These are phyloP conservation scores for Penicillium sp. DNA, from an alignment of 2,329 filamentous ascomycete species.

Conservation along the genomic window DNA sequence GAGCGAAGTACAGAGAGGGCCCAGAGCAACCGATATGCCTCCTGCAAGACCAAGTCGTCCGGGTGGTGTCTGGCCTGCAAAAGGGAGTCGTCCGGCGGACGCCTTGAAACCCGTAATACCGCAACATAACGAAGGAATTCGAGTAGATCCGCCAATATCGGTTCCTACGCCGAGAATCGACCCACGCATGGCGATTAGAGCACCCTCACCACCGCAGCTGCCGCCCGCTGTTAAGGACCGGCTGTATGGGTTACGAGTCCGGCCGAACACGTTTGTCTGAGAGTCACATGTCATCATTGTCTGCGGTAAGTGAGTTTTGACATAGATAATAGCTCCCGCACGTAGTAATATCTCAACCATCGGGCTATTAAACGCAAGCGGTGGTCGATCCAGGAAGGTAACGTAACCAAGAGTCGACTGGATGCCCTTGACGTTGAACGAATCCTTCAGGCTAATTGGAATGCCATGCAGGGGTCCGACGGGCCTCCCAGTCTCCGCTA, in stretches of 20 bases:
- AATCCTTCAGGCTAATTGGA: constrained; percentile 59
- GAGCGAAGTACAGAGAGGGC: constrained; percentile 25
- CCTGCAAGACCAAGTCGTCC: constrained; percentile 22
- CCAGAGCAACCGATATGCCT: constrained; percentile 27
- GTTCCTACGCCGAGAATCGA: constrained; percentile 64
- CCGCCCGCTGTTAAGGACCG: constrained; percentile 65
- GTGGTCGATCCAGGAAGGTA: constrained; percentile 63
- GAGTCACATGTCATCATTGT: constrained; percentile 54
- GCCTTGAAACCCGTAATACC: constrained; percentile 56
- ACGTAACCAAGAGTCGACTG: constrained; percentile 64
- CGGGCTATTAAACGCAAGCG: constrained; percentile 54
- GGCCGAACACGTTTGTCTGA: constrained; percentile 63
- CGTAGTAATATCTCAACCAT: constrained; percentile 62
- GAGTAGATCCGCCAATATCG: constrained; percentile 58
- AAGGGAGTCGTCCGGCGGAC: constrained; percentile 52
- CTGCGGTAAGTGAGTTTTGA: constrained; percentile 71
- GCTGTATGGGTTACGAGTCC: constrained; percentile 66
- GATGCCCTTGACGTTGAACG: constrained; percentile 54
- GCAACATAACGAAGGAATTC: constrained; percentile 54
- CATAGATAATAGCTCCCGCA: constrained; percentile 67
- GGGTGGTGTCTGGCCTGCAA: constrained; percentile 49
- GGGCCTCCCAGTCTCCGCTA: constrained; percentile 45
- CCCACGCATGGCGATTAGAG: constrained; percentile 62
- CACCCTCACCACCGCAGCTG: constrained; percentile 68
- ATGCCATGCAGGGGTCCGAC: constrained; percentile 67